Base-by-base conservation (phyloP, 2,329 filamentous ascomycete genomes). In the Akanthomyces lecanii region DNA sequence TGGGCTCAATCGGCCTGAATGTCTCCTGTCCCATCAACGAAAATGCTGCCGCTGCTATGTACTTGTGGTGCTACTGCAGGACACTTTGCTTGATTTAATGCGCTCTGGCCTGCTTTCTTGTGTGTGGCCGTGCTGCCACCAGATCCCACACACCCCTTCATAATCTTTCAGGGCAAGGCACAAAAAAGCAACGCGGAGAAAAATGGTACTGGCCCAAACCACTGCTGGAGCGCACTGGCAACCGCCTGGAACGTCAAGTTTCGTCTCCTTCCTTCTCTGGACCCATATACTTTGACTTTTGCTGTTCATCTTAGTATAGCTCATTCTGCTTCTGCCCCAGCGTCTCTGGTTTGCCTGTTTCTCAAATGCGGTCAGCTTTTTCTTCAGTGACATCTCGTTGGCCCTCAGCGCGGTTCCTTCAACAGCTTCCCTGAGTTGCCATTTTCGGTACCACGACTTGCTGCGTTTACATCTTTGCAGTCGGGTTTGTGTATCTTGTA, bases 101-200 rank as follows among this genome's bases (percentile, higher is more conserved):
- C 45, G 48, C 58, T 53, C 38, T 36, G n/a, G 44, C 30, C 44
- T 56, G 25, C 55, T 21, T 42, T 38, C 7, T 36, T 51, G 36
- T 45, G 51, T 55, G 61, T 38, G 53, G 45, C 18, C 38, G 38
- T n/a, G 53, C 61, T 52, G 47, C 53, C 53, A 36, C 61, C 61
- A 63, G 61, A 63, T 63, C 62, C 56, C 62, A 60, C 62, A 60
- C 62, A 53, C 62, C 48, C 61, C n/a, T 57, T 57, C 44, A 33
- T 33, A 45, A 45, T 55, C 42, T 36, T 45, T 44, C 55, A 63
- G 62, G 62, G 48, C 55, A 63, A 45, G 55, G 48, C 56, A 25
- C 36, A 42, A 63, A 60, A 63, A 63, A 63, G 62, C 62, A 63
- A 63, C 48, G 30, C 56, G 40, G 55, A 55, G 54, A 60, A 53